These are phyloP conservation scores for Cytospora paraplurivora DNA, from an alignment of 2,329 filamentous ascomycete genomes.

Conservation along the genomic window DNA sequence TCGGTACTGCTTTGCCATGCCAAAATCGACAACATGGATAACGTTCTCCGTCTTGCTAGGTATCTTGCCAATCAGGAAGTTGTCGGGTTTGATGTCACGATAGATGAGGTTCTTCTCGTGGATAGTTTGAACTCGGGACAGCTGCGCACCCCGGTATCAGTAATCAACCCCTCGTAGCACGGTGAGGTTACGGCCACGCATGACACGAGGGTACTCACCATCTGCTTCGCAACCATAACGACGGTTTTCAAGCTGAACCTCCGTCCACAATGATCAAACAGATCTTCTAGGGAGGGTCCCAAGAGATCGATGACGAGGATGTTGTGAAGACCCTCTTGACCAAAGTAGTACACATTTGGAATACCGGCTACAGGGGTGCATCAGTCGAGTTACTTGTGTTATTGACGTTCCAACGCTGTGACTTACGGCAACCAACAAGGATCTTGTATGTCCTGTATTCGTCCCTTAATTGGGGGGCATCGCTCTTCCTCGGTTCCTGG, in stretches of 20 bases:
- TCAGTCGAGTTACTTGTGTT: constrained; percentile 38
- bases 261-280: constrained; percentile 96
- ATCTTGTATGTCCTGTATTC: constrained; percentile 99
- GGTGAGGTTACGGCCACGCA: neutral
- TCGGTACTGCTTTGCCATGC: constrained; percentile 99
- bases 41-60: constrained; percentile 95
- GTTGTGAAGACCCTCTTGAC: constrained; percentile 97
- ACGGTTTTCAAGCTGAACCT: constrained; percentile 97
- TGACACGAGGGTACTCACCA: constrained; percentile 58
- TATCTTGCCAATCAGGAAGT: constrained; percentile 94
- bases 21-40: constrained; percentile 98
- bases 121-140: constrained; percentile 88
- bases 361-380: constrained; percentile 75
- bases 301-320: constrained; percentile 97
- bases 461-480: constrained; percentile 95
- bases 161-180: neutral
- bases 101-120: constrained; percentile 99
- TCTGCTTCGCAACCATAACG: constrained; percentile 98
- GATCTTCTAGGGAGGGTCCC: constrained; percentile 90
- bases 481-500: constrained; percentile 98
- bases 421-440: constrained; percentile 97
- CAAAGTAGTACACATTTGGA: constrained; percentile 99
- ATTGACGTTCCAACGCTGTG: constrained; percentile 26
- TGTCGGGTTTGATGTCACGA: constrained; percentile 98
- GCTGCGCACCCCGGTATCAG: constrained; percentile 45